Evolutionary conservation across 2,329 filamentous ascomycete species (phyloP), one percentile per base, ranked within the genome.

Genomic region (Elsinoe necatrix): DNA sequence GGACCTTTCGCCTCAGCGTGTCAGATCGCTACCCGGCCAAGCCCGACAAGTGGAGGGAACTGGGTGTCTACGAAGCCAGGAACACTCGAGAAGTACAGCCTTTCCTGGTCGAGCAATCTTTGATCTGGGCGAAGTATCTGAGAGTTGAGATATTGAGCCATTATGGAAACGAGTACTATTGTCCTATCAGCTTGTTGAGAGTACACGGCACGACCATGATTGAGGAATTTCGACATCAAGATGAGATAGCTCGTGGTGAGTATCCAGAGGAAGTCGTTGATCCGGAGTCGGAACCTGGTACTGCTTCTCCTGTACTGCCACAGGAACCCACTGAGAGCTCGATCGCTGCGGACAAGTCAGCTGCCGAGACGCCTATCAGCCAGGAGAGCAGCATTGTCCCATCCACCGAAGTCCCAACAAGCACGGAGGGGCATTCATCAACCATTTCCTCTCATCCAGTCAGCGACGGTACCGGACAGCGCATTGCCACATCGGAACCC

Each of bases 111-210:
- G 84, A 93, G 64, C 93, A 96, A 64, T 91, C 93, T 0, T 83
- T 93, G 60, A 97, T 97, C 48, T 98, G 90, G 87, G 91, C 93
- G 42, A 84, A 92, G 61, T 98, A 97, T 71, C 72, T 98, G 41
- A 83, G 89, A 21, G 83, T 98, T 58, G 93, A 98, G 67, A 93
- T 97, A 61, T 70, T 97, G 50, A 89, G 84, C 3, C 92, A 98
- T 68, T 98, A 92, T 69, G 93, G 93, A 7, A 95, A 91, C 64
- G 93, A 98, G 68, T 98, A 88, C 69, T 98, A 95, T 69, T 98
- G 93, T 66, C 93, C 93, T 0, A 76, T 98, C 14, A 96, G 92
- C 59, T 73, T 98, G 16, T 76, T 98, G 55, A 83, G 93, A 56
- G 87, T 98, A 4, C 93, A 98, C 71, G 93, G 93, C 5, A 95